Conservation (phyloP, 2,329 filamentous ascomycete species). For the Lachnellula cervina region DNA sequence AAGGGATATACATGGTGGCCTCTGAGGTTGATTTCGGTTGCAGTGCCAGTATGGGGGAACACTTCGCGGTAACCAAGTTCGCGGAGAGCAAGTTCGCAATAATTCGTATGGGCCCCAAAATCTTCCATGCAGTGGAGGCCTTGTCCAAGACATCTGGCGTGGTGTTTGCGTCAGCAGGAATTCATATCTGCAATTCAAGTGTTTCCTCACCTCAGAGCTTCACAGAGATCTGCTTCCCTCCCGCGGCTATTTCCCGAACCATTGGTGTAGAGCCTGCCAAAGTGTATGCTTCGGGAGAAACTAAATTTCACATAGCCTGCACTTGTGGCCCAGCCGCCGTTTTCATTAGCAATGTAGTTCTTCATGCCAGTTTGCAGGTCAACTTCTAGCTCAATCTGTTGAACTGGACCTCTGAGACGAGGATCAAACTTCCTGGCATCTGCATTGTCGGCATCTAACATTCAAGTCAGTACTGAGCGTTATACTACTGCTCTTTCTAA, state of each 20-base stretch:
- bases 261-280: conserved; percentile 67
- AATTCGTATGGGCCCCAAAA: conserved; percentile 78
- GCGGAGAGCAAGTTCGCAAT: conserved; percentile 70
- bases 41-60: conserved; percentile 68
- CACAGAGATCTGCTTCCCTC: conserved; percentile 72
- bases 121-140: conserved; percentile 56
- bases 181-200: not conserved
- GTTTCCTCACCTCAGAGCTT: conserved; percentile 56
- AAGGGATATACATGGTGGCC: conserved; percentile 68
- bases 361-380: conserved; percentile 89
- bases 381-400: conserved; percentile 65
- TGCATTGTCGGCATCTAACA: conserved; percentile 64
- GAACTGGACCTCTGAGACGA: conserved; percentile 75
- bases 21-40: conserved; percentile 59
- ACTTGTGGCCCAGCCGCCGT: conserved; percentile 83
- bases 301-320: conserved; percentile 77
- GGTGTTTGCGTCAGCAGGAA: not conserved
- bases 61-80: conserved; percentile 66
- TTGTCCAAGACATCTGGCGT: conserved; percentile 44
- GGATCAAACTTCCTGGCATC: conserved; percentile 81
- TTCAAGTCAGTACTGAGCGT: not conserved
- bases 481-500: not conserved
- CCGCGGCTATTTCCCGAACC: conserved; percentile 54
- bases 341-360: conserved; percentile 95
- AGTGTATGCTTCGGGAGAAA: conserved; percentile 70